Evolutionary conservation across 805 yeast species (phyloP), one percentile per base, ranked within the genome.

Genomic region (Sugiyamaella floridensis): DNA sequence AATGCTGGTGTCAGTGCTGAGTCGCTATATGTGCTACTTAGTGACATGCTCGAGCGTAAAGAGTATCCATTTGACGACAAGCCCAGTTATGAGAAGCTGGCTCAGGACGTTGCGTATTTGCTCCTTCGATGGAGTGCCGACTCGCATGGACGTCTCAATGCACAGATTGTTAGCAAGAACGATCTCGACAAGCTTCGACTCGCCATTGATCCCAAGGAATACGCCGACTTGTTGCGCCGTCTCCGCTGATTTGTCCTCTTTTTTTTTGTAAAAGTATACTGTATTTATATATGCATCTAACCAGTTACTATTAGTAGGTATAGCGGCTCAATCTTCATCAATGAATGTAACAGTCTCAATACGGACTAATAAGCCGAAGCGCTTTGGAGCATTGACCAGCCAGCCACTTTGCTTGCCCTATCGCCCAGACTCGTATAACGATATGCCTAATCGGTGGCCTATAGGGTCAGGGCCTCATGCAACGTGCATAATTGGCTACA

Each of bases 1-100:
- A 60, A 60, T 10, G 71, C 72, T 2, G 72, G 73, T 8, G 65
- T 67, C 29, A 48, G 60, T 15, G 53, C 28, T 20, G 68, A 62
- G 44, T 52, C 59, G 34, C 51, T 71, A 12, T 61, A 59, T 54
- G 53, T 53, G 14, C 49, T 64, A n/a, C 59, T 67, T 45, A 52
- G 57, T 19, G 65, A 62, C 32, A 43, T 70, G 49, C 52, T 68
- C 40, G 67, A 60, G 45, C 59, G 67, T 19, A 50, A 57, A 19
- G 67, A 64, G 45, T 57, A 51, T 45, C 72, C 72, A 16, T 67
- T 67, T 51, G 60, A 63, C 49, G 65, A 59, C 32, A 51, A 50
- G 12, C 54, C 54, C 9, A 62, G 57, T 14, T 52, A 57, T 20
- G 45, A 45, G 12, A 42, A 48, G 46, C 49, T 67, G 26, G 67